Evolutionary conservation across 2,329 filamentous ascomycete species (phyloP), one percentile per base, ranked within the genome.

Genomic region (Pyricularia grisea): DNA sequence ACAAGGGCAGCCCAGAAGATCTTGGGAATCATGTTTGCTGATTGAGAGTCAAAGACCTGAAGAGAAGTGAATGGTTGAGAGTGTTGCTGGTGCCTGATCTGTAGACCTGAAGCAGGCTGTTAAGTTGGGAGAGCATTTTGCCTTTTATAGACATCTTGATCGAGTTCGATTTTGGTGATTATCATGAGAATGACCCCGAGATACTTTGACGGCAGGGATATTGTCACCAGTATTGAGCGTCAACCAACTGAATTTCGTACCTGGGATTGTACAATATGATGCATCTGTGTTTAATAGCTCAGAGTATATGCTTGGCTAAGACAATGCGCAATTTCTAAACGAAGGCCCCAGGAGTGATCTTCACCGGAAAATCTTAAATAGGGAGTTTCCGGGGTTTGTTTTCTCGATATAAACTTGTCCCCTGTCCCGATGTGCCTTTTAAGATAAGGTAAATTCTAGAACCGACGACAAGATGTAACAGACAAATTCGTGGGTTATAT

Each of bases 1-100:
- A 63, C n/a, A 25, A 67, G 66, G 42, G 55, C 66, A 25, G 66
- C 50, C 66, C 42, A 67, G 28, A 67, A 33, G 28, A 60, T n/a
- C 11, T 61, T 63, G 27, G 66, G 17, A 5, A 67, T 58, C 66
- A 67, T 67, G 27, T 67, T 67, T 36, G n/a, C 33, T n/a, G 42
- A 55, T 55, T 20, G 42, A 1, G 20, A 55, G 20, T 55, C 42
- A 55, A 42, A 55, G 42, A 55, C 20, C 7, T n/a, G 42, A 3
- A 55, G 42, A 14, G 42, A n/a, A n/a, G 14, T 55, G 42, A 9
- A 55, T 17, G 14, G 11, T 55, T 9, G 42, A 20, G 42, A n/a
- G 42, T 5, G 20, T 55, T 1, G 42, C 42, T 55, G 42, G 3
- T 55, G 42, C 20, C 20, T 55, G 42, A n/a, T 11, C 20, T n/a